Evolutionary conservation across 495 filamentous ascomycete genomes (phyloP).

Genomic region (Letharia columbiana): DNA sequence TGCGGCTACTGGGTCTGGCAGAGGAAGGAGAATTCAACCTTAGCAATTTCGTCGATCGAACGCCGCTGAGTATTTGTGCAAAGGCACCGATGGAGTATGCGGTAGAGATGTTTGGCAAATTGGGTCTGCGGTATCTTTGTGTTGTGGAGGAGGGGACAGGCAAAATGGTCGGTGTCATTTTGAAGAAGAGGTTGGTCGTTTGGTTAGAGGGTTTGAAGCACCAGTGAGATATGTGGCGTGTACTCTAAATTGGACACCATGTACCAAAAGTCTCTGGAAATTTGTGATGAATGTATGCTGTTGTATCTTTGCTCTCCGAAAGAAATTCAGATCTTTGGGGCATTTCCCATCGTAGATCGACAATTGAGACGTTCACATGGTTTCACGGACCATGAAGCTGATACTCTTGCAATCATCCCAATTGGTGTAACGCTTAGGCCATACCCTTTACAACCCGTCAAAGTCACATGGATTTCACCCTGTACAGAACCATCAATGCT

Average conservation of each 20-base stretch:
- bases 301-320: too few species aligned
- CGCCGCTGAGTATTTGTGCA: constrained; percentile 41
- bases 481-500: neutral
- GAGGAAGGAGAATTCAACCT: constrained; percentile 36
- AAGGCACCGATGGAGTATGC: constrained; percentile 49
- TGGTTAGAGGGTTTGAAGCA: constrained; percentile 22
- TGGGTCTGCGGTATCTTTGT: constrained; percentile 45
- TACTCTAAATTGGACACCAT: neutral
- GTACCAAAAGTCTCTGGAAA: neutral
- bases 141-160: constrained; percentile 33
- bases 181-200: constrained; percentile 21
- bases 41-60: constrained; percentile 43
- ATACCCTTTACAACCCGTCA: neutral
- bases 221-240: neutral
- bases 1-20: constrained; percentile 36
- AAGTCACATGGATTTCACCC: neutral
- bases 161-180: constrained; percentile 30
- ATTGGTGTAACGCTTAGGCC: neutral
- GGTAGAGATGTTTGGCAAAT: constrained; percentile 50
- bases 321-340: too few species aligned
- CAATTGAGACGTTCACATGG: too few species aligned
- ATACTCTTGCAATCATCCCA: neutral
- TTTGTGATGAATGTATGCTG: too few species aligned
- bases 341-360: too few species aligned
- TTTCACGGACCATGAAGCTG: neutral